Evolutionary conservation across 1,284 basidiomycete species (phyloP), one percentile per base, ranked within the genome.

Genomic region (Cryptococcus floricola): DNA sequence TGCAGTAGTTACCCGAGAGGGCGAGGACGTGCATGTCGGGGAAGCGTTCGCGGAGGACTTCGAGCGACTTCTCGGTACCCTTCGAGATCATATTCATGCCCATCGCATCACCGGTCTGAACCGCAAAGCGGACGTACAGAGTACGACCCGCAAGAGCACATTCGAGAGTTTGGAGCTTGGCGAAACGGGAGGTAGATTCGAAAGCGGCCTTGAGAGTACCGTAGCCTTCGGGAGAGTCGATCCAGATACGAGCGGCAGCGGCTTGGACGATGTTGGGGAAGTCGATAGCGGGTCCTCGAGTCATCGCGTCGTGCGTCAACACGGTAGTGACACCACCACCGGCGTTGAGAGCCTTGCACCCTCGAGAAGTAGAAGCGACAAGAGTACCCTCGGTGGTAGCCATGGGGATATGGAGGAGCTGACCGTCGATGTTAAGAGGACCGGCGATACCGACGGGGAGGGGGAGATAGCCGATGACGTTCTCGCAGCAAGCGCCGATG

Each of bases 41-140:
- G 82, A 92, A 98, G 70, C 87, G 79, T 60, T 82, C 81, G 64
- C 83, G 82, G 81, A 98, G 84, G 37, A 82, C 83, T 68, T 88
- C 89, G 18, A 99, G 83, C 19, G 93, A 91, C 78, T 91, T 91
- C 79, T 98, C 96, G 9, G 90, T 92, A 7, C 93, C 93, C 78
- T 95, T 95, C 27, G 87, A 89, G 71, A 93, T 91, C 95, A 99
- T 99, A 81, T 99, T 99, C 96, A 99, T 98, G 37, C 95, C 95
- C 95, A 98, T 99, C 31, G 95, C 96, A 72, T 98, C 96, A 54
- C 96, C 96, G 0, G 96, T 98, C 52, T 83, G 87, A 57, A 93
- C 98, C 48, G 89, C 89, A 71, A 99, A 98, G 48, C 96, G 85
- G n/a, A 98, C 87, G 75, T 88, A 98, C 41, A 99, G 80, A 39